Evolutionary conservation across 106 monocot species (phyloP).

Genomic region (Acorus calamus): DNA sequence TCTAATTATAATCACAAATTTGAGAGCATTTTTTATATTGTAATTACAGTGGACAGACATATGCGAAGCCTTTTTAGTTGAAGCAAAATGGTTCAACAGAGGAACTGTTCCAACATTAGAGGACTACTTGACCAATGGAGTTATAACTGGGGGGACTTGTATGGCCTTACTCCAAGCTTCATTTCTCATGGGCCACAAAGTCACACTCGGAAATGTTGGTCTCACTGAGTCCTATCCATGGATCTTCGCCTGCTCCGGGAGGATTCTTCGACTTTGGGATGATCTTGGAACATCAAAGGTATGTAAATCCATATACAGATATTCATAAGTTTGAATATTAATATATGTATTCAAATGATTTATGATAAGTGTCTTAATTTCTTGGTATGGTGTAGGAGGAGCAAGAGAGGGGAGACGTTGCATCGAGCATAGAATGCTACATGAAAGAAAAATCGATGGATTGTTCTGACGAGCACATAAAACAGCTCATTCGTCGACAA

Average conservation of each 20-base stretch:
- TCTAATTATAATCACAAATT: neutral
- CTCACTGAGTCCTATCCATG: neutral
- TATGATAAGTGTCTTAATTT: too few species aligned
- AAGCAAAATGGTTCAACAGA: conserved; percentile 11
- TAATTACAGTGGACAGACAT: conserved; percentile 20
- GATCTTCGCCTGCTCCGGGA: conserved; percentile 13
- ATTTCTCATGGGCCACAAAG: conserved; percentile 9
- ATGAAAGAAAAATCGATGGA: neutral
- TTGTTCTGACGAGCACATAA: neutral
- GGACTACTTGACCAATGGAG: conserved; percentile 10
- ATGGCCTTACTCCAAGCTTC: conserved; percentile 8
- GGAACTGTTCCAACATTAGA: conserved; percentile 5
- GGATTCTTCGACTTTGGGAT: conserved; percentile 23
- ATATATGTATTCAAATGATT: too few species aligned
- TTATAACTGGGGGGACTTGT: conserved; percentile 18
- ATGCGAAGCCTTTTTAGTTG: conserved; percentile 17
- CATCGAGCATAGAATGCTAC: conserved; percentile 6
- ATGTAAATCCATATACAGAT: neutral
- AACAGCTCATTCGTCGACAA: neutral
- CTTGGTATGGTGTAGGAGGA: neutral
- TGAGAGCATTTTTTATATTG: neutral
- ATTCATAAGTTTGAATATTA: too few species aligned
- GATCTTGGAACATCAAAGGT: conserved; percentile 17
- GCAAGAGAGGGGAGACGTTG: conserved; percentile 2
- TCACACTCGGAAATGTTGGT: neutral